phyloP scores from a whole-genome alignment of 2,329 filamentous ascomycete species.

The Pseudocercospora pini-densiflorae region DNA sequence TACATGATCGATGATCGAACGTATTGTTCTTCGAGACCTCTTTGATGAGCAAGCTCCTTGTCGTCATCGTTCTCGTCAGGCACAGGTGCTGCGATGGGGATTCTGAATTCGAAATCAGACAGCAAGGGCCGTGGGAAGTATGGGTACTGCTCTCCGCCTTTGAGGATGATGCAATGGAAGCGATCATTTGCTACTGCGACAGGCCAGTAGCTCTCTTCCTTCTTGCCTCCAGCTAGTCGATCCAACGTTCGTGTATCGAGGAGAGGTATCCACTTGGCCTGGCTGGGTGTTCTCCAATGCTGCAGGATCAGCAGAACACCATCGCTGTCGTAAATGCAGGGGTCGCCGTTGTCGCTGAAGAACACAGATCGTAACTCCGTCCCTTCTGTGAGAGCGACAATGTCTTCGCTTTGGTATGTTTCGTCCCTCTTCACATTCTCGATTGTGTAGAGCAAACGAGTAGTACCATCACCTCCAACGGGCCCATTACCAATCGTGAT shows the following conservation, averaged over 20 bases:
- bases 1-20: constrained; percentile 74
- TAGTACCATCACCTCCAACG: constrained; percentile 75
- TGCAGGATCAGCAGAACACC: constrained; percentile 86
- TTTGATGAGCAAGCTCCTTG: constrained; percentile 48
- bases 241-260: constrained; percentile 85
- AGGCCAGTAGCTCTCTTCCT: constrained; percentile 91
- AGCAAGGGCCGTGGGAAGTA: constrained; percentile 91
- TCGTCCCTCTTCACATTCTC: constrained; percentile 94
- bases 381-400: constrained; percentile 78
- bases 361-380: constrained; percentile 80
- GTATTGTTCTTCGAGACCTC: constrained; percentile 77
- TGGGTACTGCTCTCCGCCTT: constrained; percentile 89
- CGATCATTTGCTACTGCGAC: constrained; percentile 88
- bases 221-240: constrained; percentile 81
- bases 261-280: constrained; percentile 89
- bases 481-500: constrained; percentile 93
- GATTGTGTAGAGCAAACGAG: constrained; percentile 84
- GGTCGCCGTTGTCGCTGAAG: constrained; percentile 92
- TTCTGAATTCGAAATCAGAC: constrained; percentile 88
- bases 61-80: constrained; percentile 48
- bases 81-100: constrained; percentile 70
- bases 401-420: constrained; percentile 92
- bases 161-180: constrained; percentile 99
- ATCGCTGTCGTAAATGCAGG: constrained; percentile 93
- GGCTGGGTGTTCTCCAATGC: constrained; percentile 85